A percentile compares a stretch with the other conserved stretches of the same genome.
Evolutionary conservation across 176 grass and related monocot genomes (phyloP).

Genomic region (Cenchrus purpureus): DNA sequence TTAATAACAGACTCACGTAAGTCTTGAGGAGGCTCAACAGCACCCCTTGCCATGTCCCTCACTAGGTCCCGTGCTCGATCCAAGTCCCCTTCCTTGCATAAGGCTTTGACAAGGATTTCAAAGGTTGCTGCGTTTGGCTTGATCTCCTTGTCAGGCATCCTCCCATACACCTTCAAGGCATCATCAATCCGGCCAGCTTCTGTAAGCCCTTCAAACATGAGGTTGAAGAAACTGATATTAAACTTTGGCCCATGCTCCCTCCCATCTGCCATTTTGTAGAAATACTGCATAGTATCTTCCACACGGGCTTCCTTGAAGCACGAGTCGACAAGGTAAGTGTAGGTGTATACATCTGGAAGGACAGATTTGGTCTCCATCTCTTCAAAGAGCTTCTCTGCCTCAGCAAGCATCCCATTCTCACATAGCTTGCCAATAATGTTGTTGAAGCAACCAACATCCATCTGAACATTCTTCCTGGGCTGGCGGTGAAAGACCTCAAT

Average conservation of each 20-base stretch:
- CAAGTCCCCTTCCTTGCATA: conserved; percentile 55
- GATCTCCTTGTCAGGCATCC: conserved; percentile 46
- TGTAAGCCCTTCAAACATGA: conserved; percentile 24
- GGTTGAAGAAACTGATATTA: conserved; percentile 46
- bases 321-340: conserved; percentile 41
- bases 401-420: conserved; percentile 51
- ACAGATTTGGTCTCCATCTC: conserved; percentile 65
- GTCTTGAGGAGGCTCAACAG: conserved; percentile 37
- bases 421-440: conserved; percentile 72
- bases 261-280: conserved; percentile 37
- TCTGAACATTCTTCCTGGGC: conserved; percentile 54
- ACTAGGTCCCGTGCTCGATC: conserved; percentile 49
- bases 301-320: conserved; percentile 57
- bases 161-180: conserved; percentile 28
- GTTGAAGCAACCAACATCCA: conserved; percentile 71
- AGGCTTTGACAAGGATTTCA: conserved; percentile 50
- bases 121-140: conserved; percentile 50
- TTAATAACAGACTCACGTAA: conserved; percentile 45
- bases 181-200: conserved; percentile 31
- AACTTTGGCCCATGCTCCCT: conserved; percentile 53
- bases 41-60: conserved; percentile 52
- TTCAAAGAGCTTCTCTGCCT: conserved; percentile 61
- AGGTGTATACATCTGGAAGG: conserved; percentile 61
- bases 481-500: conserved; percentile 56
- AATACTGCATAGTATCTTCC: conserved; percentile 57